phyloP scores from a whole-genome alignment of 345 rosid genomes.

The Sonneratia alba region DNA sequence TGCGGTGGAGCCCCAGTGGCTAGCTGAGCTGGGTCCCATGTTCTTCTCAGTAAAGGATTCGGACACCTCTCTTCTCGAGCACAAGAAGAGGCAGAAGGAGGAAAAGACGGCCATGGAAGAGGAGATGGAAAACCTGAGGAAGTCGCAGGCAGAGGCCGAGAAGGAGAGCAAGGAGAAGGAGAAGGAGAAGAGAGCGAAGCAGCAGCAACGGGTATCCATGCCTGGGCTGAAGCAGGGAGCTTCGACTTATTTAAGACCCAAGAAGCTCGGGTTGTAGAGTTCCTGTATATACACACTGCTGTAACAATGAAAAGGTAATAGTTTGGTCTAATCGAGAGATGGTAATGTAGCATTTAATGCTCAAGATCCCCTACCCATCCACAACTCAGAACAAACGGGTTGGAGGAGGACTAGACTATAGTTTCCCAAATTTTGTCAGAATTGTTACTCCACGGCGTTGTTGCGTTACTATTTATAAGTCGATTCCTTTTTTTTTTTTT shows the following conservation, averaged over 20 bases:
- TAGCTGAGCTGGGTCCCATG: constrained; percentile 95
- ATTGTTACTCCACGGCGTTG: no score
- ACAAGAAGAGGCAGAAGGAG: constrained; percentile 81
- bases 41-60: constrained; percentile 93
- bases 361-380: no score
- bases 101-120: constrained; percentile 92
- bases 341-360: neutral
- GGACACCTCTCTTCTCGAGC: constrained; percentile 77
- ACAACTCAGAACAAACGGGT: no score
- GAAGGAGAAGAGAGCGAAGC: constrained; percentile 47
- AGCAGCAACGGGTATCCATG: constrained; percentile 64
- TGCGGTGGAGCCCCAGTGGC: constrained; percentile 89
- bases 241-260: constrained; percentile 65
- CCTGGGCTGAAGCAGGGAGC: constrained; percentile 58
- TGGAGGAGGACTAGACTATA: no score
- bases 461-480: no score
- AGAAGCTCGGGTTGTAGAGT: constrained; percentile 62
- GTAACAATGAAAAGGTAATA: neutral
- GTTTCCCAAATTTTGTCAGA: no score
- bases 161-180: constrained; percentile 44
- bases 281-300: constrained; percentile 60
- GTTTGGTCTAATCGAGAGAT: neutral
- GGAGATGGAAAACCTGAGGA: constrained; percentile 87
- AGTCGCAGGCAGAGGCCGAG: constrained; percentile 57
- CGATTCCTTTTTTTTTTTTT: no score